These are phyloP conservation scores for Geotrichum phurueaensis DNA, from an alignment of 1,139 yeast genomes.

Conservation along the genomic window DNA sequence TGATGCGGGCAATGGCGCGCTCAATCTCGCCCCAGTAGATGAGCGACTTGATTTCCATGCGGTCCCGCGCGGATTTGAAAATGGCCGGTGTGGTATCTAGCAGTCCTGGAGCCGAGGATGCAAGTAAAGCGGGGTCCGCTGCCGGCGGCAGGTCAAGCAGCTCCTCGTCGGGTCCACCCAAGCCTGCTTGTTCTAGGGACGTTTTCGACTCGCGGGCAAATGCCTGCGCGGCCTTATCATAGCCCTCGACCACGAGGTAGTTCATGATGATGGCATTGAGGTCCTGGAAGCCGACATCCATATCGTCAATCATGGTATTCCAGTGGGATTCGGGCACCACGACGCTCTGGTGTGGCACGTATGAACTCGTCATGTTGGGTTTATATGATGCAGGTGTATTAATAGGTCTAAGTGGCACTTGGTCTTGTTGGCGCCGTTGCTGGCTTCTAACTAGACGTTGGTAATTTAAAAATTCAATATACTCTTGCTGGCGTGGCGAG, in stretches of 20 bases:
- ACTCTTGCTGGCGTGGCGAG: not conserved
- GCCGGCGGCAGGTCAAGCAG: not conserved
- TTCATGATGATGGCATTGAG: constrained; percentile 37
- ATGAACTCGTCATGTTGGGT: not conserved
- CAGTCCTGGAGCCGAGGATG: not conserved
- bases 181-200: not conserved
- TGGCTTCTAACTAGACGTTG: not conserved
- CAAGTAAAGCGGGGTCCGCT: not conserved
- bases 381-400: not conserved
- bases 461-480: not conserved
- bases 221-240: constrained; percentile 35
- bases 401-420: not conserved
- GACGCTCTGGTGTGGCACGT: not conserved
- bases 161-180: not conserved
- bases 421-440: not conserved
- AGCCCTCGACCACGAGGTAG: constrained; percentile 38
- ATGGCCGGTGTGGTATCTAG: not conserved
- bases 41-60: constrained; percentile 32
- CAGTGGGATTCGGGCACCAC: not conserved
- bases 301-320: constrained; percentile 18
- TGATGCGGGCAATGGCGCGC: constrained; percentile 36
- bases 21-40: constrained; percentile 35
- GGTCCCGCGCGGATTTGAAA: constrained; percentile 25
- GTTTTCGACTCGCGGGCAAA: constrained; percentile 37
- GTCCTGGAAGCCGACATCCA: constrained; percentile 27